A percentile compares a stretch with the other conserved stretches of the same genome.
These are phyloP conservation scores for Phytophthora rubi DNA, from an alignment of 352 stramenopile species.

Conservation along the genomic window DNA sequence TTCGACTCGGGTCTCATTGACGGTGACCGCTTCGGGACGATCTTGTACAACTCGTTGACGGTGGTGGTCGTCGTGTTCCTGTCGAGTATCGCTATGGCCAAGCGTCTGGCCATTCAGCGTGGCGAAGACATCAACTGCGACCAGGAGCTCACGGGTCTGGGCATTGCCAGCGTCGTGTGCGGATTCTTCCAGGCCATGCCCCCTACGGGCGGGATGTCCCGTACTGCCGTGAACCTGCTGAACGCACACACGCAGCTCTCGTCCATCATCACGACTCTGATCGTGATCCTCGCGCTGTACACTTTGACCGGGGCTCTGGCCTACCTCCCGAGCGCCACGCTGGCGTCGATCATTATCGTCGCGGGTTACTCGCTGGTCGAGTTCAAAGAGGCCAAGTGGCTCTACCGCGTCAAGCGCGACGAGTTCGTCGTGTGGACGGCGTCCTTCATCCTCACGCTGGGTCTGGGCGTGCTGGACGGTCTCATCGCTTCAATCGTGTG, in stretches of 20 bases:
- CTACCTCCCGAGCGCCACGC: constrained; percentile 79
- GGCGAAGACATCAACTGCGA: constrained; percentile 72
- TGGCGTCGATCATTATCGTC: constrained; percentile 91
- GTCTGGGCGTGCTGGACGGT: constrained; percentile 53
- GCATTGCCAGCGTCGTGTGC: constrained; percentile 82
- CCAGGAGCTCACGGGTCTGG: constrained; percentile 89
- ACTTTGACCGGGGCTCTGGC: constrained; percentile 87
- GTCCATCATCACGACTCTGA: constrained; percentile 78
- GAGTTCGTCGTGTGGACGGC: constrained; percentile 61
- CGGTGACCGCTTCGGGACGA: constrained; percentile 46
- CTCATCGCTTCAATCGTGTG: constrained; percentile 60
- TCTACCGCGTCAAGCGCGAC: constrained; percentile 68
- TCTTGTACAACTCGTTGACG: constrained; percentile 67
- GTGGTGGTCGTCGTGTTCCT: constrained; percentile 89
- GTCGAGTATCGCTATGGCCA: constrained; percentile 90
- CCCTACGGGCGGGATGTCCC: constrained; percentile 84
- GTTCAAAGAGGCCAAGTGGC: constrained; percentile 82
- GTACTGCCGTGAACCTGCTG: constrained; percentile 91
- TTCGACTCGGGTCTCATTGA: constrained; percentile 53
- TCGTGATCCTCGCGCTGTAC: constrained; percentile 87
- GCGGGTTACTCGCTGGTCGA: constrained; percentile 89
- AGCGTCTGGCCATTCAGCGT: constrained; percentile 77
- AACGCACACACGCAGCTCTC: constrained; percentile 85
- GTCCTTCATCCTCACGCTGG: constrained; percentile 59
- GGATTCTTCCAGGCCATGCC: constrained; percentile 89